phyloP scores from a whole-genome alignment of 768 basidiomycete genomes.

The Holtermanniella nyarrowii region DNA sequence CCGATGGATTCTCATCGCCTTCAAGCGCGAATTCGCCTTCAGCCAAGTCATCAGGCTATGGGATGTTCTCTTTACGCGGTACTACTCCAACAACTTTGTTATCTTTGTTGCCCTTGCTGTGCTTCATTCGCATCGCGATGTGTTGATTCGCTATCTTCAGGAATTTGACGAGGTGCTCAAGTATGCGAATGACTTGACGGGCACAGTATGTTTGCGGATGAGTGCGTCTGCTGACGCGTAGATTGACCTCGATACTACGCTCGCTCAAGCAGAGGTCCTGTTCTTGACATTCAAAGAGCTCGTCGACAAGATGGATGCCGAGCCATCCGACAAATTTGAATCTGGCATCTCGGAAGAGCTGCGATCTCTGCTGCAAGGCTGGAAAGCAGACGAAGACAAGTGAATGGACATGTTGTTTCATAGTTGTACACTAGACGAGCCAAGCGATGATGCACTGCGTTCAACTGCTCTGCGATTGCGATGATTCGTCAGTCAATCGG shows the following conservation, averaged over 20 bases:
- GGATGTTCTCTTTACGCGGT: slow-evolving; percentile 62
- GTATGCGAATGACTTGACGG: slow-evolving; percentile 37
- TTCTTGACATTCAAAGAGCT: slow-evolving; percentile 84
- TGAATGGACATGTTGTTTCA: no score
- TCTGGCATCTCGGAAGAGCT: background rate
- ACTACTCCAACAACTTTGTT: slow-evolving; percentile 77
- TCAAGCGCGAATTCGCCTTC: slow-evolving; percentile 95
- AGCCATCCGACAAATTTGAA: background rate
- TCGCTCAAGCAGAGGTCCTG: slow-evolving; percentile 93
- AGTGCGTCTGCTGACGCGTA: slow-evolving; percentile 2
- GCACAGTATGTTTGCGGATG: slow-evolving; percentile 22
- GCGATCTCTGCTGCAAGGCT: background rate
- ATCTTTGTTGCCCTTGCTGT: slow-evolving; percentile 90
- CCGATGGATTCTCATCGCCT: slow-evolving; percentile 68
- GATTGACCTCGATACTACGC: slow-evolving; percentile 88
- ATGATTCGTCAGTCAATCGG: no score
- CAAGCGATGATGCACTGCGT: background rate
- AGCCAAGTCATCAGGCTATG: slow-evolving; percentile 79
- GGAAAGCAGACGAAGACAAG: no score
- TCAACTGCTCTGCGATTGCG: no score
- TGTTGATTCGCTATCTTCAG: slow-evolving; percentile 86
- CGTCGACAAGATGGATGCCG: slow-evolving; percentile 58
- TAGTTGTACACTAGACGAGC: no score
- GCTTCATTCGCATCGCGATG: slow-evolving; percentile 87
- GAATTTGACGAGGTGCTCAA: slow-evolving; percentile 53